phyloP scores from a whole-genome alignment of 306 rosid species.

The Oxytropis ochrocephala region DNA sequence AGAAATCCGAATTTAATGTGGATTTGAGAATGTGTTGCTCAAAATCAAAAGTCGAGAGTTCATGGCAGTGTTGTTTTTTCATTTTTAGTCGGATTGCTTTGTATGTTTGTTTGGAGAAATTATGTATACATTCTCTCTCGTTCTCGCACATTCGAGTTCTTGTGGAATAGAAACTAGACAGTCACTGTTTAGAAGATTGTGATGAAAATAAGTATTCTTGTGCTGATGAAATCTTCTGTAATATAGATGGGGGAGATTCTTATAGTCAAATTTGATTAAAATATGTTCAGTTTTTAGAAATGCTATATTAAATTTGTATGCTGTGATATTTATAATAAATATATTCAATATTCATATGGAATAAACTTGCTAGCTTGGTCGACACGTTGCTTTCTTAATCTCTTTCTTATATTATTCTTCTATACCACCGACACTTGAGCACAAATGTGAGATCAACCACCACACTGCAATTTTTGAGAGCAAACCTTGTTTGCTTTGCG shows the following conservation, averaged over 20 bases:
- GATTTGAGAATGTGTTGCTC: conserved; percentile 97
- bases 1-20: conserved; percentile 97
- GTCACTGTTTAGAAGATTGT: conserved; percentile 27
- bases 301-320: conserved; percentile 16
- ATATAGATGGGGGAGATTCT: conserved; percentile 10
- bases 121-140: conserved; percentile 32
- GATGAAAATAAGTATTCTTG: conserved; percentile 24
- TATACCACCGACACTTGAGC: too few relatives aligned
- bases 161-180: conserved; percentile 20
- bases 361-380: background rate
- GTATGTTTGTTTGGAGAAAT: conserved; percentile 26
- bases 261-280: conserved; percentile 18
- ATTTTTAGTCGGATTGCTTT: conserved; percentile 58
- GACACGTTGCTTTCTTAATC: background rate
- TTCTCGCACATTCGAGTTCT: conserved; percentile 12
- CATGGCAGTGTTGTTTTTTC: conserved; percentile 95
- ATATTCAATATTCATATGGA: background rate
- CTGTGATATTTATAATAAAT: conserved; percentile 9
- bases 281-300: conserved; percentile 7
- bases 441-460: too few relatives aligned
- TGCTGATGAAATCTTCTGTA: conserved; percentile 13
- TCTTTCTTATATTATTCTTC: background rate
- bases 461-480: too few relatives aligned
- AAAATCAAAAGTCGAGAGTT: conserved; percentile 97
- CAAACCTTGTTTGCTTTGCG: too few relatives aligned